Percentiles rank a stretch among this genome's conserved stretches.
These are phyloP conservation scores for Paratinospora sagittata DNA, from an alignment of 164 flowering plant genomes.

Conservation along the genomic window DNA sequence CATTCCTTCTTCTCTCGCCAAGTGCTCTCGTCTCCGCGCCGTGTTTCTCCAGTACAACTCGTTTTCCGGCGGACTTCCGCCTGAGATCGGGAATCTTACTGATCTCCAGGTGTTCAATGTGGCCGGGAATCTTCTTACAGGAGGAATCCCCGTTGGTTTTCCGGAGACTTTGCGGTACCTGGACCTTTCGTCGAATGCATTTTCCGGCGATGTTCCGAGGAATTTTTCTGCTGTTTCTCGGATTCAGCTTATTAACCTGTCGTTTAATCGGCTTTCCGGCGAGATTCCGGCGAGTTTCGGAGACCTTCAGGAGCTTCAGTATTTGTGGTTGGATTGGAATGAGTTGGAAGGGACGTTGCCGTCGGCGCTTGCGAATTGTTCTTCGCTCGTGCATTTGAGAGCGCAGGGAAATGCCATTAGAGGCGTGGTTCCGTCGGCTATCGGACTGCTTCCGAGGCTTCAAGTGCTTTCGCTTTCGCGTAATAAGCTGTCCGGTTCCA, in stretches of 20 bases:
- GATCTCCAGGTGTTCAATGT: conserved; percentile 35
- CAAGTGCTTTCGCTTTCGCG: conserved; percentile 57
- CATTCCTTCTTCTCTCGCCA: conserved; percentile 36
- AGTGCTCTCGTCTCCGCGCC: conserved; percentile 33
- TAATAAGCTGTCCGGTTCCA: conserved; percentile 54
- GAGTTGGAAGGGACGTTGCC: conserved; percentile 63
- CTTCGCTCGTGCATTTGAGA: conserved; percentile 62
- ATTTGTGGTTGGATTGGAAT: conserved; percentile 67
- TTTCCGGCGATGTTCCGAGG: conserved; percentile 54
- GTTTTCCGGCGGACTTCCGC: conserved; percentile 40
- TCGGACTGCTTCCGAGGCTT: conserved; percentile 50
- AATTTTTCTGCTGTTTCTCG: conserved; percentile 30
- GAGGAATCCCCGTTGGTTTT: conserved; percentile 25
- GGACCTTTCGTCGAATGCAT: conserved; percentile 51
- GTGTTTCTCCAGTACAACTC: conserved; percentile 43
- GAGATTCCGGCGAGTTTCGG: conserved; percentile 66
- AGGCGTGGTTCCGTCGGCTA: conserved; percentile 60
- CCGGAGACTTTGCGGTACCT: conserved; percentile 34
- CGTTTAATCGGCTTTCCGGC: conserved; percentile 59
- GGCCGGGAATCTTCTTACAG: conserved; percentile 39
- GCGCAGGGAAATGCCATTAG: conserved; percentile 49
- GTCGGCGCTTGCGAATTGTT: conserved; percentile 70
- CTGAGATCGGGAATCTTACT: conserved; percentile 28
- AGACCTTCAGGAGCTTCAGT: conserved; percentile 43
- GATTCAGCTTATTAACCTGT: conserved; percentile 57